Percentiles rank a stretch among this genome's conserved stretches.
Conservation (phyloP, 306 rosid genomes). For the Cicer yamashitae region DNA sequence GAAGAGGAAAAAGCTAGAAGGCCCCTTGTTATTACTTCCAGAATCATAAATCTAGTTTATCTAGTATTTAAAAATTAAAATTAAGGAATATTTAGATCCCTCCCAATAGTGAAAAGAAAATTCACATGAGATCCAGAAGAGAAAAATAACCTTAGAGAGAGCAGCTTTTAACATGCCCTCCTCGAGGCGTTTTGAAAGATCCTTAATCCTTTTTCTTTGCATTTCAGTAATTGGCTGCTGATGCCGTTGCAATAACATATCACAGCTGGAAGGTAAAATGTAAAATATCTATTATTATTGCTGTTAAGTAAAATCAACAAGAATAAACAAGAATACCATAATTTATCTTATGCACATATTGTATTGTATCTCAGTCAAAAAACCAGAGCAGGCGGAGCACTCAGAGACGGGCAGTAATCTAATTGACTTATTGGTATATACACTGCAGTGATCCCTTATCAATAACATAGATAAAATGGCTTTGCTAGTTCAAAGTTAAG, state of each 20-base stretch:
- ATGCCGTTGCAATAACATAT: conserved; percentile 53
- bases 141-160: conserved; percentile 60
- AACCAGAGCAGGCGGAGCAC: neutral
- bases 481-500: conserved; percentile 7
- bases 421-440: neutral
- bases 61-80: conserved; percentile 16
- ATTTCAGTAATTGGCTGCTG: conserved; percentile 54
- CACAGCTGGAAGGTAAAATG: conserved; percentile 59
- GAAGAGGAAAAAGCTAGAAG: neutral
- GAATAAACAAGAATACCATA: neutral
- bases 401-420: neutral
- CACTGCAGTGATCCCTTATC: conserved; percentile 20
- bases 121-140: conserved; percentile 3
- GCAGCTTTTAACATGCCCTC: conserved; percentile 76
- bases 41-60: conserved; percentile 15
- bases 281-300: conserved; percentile 24
- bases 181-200: conserved; percentile 81
- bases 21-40: conserved; percentile 30
- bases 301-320: neutral
- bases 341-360: neutral
- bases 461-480: conserved; percentile 29
- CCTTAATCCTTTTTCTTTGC: conserved; percentile 54
- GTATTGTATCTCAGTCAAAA: neutral
- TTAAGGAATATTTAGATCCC: neutral
- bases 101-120: conserved; percentile 27